phyloP scores from a whole-genome alignment of 2,329 filamentous ascomycete species.

The Clathrospora elynae region DNA sequence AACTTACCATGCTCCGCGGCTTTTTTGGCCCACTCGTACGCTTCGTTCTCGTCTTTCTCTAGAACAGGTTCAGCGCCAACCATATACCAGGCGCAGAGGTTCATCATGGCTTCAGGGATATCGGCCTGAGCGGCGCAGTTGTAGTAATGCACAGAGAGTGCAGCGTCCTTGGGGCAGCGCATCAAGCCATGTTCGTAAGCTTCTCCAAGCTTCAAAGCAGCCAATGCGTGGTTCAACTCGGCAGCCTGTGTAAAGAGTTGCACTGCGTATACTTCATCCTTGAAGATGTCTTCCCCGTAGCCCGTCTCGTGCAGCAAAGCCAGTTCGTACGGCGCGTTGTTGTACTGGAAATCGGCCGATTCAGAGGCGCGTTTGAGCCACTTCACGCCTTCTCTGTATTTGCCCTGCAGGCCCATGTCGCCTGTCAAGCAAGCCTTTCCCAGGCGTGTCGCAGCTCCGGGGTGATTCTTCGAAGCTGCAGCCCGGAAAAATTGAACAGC shows the following conservation, averaged over 20 bases:
- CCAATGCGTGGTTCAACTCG: constrained; percentile 85
- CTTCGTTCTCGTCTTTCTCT: constrained; percentile 93
- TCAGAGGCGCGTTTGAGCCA: constrained; percentile 96
- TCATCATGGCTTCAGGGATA: constrained; percentile 93
- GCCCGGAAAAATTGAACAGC: constrained; percentile 92
- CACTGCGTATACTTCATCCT: constrained; percentile 86
- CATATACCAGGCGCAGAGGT: constrained; percentile 97
- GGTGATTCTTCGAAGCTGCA: constrained; percentile 90
- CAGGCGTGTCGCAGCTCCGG: constrained; percentile 90
- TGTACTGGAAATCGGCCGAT: constrained; percentile 88
- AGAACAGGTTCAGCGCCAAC: constrained; percentile 89
- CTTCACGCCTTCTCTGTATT: constrained; percentile 89
- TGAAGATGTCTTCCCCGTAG: constrained; percentile 93
- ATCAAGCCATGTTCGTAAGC: constrained; percentile 93
- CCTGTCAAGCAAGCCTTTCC: constrained; percentile 88
- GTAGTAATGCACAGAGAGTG: constrained; percentile 96
- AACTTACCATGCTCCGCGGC: constrained; percentile 82
- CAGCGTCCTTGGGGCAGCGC: constrained; percentile 85
- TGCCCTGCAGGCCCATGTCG: constrained; percentile 81
- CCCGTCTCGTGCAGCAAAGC: constrained; percentile 87
- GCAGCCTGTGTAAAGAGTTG: constrained; percentile 94
- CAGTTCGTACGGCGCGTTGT: constrained; percentile 88
- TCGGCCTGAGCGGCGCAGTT: constrained; percentile 86
- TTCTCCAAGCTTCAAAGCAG: constrained; percentile 87
- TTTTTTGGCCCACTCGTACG: constrained; percentile 91